A percentile compares a stretch with the other conserved stretches of the same genome.
Evolutionary conservation across 192 early-diverging fungal genomes (phyloP).

Genomic region (Umbelopsis vinacea): DNA sequence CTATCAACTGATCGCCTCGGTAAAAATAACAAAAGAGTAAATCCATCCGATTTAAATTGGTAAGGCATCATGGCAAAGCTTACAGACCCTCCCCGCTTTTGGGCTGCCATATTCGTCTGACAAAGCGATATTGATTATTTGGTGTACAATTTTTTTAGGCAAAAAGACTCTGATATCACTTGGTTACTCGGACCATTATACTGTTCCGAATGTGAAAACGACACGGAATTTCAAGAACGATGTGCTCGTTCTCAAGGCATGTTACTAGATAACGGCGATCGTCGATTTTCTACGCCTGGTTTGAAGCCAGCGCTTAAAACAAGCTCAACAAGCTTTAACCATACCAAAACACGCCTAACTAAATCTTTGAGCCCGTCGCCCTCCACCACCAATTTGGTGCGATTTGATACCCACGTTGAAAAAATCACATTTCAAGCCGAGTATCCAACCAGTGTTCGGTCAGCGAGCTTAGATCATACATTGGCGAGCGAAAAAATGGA

Average conservation of each 20-base stretch:
- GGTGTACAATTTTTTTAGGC: slow-evolving; percentile 24
- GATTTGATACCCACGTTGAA: slow-evolving; percentile 20
- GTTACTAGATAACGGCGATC: background rate
- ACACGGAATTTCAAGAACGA: slow-evolving; percentile 16
- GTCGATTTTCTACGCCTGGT: slow-evolving; percentile 1
- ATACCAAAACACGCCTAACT: background rate
- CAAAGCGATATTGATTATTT: background rate
- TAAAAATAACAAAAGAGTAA: slow-evolving; percentile 25
- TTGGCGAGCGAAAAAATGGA: background rate
- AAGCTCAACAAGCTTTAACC: background rate
- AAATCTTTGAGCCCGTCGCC: background rate
- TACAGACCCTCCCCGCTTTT: background rate
- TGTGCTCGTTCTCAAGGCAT: slow-evolving; percentile 11
- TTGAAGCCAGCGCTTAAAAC: background rate
- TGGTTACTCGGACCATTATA: slow-evolving; percentile 31
- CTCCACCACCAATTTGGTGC: background rate
- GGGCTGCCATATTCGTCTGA: background rate
- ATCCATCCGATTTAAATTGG: slow-evolving; percentile 44
- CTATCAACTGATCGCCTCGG: slow-evolving; percentile 31
- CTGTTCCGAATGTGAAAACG: slow-evolving; percentile 17
- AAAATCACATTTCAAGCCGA: slow-evolving; percentile 14
- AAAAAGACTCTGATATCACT: slow-evolving; percentile 47
- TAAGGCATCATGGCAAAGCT: slow-evolving; percentile 14
- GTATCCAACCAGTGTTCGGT: background rate
- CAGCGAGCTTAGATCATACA: background rate